Base-by-base conservation (phyloP, 768 basidiomycete genomes). In the Saitozyma sp. region DNA sequence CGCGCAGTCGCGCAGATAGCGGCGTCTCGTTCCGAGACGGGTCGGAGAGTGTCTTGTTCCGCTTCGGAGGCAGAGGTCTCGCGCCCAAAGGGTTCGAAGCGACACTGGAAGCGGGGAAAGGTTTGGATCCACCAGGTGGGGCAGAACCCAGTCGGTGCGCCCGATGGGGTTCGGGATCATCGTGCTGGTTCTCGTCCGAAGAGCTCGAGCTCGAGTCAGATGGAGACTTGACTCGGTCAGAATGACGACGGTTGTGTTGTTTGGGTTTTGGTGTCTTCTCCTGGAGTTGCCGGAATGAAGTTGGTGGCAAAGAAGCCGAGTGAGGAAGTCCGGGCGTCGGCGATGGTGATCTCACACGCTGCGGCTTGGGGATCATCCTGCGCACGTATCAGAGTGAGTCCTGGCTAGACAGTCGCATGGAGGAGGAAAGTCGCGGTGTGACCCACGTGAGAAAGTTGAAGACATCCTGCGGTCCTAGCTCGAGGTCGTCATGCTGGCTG, bases 371-470 rank as follows among this genome's bases (percentile, higher is more conserved):
- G 29, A 66, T 66, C 53, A 66, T 62, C 29, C 68, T 69, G n/a
- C 10, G 5, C 38, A 16, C 5, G 19, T 64, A 17, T 46, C n/a
- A 46, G 45, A 46, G 29, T 29, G 29, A 29, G 29, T 29, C 29
- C 2, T 29, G 29, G 29, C 29, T 29, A 29, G 9, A 29, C 20
- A 2, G 46, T 48, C 38, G 20, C 5, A 11, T 40, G 42, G 9
- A 51, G 58, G 39, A 50, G 6, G 39, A 10, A 11, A 39, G 50
- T 37, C 20, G 16, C 8, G 46, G 41, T 58, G 38, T 49, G 49
- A 56, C 72, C 62, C 43, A 71, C 73, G 61, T 54, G 50, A 75
- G 59, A 64, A 73, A 73, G 54, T 54, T 60, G 50, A 77, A 74
- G 20, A 71, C 48, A 14, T 72, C 65, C 40, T 63, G 56, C 6